Conservation (phyloP, 2,329 filamentous ascomycete species). For the Stachybotrys chlorohalonatus region DNA sequence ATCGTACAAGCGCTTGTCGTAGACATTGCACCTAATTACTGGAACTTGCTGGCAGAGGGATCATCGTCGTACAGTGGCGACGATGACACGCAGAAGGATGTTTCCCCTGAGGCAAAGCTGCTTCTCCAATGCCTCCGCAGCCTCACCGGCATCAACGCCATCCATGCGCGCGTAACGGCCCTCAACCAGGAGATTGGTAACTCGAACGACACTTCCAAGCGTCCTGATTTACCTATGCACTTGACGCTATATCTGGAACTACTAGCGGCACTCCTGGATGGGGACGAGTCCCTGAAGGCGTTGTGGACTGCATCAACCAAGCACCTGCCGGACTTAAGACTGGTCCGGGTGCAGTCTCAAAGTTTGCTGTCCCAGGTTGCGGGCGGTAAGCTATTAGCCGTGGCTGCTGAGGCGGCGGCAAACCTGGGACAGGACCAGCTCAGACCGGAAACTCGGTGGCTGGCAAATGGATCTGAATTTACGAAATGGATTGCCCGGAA, state of each 20-base stretch:
- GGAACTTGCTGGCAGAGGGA: slow-evolving; percentile 52
- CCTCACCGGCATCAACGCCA: slow-evolving; percentile 68
- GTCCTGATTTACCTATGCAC: slow-evolving; percentile 33
- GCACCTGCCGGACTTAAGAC: slow-evolving; percentile 9
- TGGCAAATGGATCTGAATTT: slow-evolving; percentile 56
- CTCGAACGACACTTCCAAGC: slow-evolving; percentile 21
- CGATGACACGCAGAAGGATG: slow-evolving; percentile 1
- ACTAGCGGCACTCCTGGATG: slow-evolving; percentile 29
- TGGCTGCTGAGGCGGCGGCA: slow-evolving; percentile 46
- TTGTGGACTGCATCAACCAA: slow-evolving; percentile 28
- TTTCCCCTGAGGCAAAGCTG: slow-evolving; percentile 30
- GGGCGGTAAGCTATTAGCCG: slow-evolving; percentile 39
- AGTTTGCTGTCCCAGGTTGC: slow-evolving; percentile 34
- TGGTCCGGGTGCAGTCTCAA: slow-evolving; percentile 22
- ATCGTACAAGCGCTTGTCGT: slow-evolving; percentile 67
- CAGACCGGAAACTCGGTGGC: slow-evolving; percentile 37
- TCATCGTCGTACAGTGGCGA: slow-evolving; percentile 12
- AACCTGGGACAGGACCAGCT: slow-evolving; percentile 28
- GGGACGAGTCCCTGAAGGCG: slow-evolving; percentile 22
- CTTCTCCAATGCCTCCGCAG: slow-evolving; percentile 62
- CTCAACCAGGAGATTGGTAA: slow-evolving; percentile 44
- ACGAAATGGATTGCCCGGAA: slow-evolving; percentile 63
- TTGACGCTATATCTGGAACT: slow-evolving; percentile 34
- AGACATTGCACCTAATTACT: slow-evolving; percentile 74
- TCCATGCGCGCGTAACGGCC: slow-evolving; percentile 59